Evolutionary conservation across 2,329 filamentous ascomycete species (phyloP).

Genomic region (Parastagonospora nodorum): DNA sequence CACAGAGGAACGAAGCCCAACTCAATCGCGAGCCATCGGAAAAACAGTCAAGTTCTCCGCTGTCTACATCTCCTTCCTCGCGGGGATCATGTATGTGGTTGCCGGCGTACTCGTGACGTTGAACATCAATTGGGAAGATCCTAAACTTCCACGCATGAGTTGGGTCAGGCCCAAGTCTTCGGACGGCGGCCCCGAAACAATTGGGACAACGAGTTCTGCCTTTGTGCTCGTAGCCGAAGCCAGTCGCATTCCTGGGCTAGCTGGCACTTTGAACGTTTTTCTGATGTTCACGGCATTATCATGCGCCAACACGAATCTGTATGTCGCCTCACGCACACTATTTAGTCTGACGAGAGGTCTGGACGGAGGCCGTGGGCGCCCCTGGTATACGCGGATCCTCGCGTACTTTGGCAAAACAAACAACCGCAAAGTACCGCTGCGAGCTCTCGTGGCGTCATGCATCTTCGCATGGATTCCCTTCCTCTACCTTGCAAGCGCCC

Average conservation of each 20-base stretch:
- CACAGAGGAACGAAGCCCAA: not conserved
- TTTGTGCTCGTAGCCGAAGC: constrained; percentile 32
- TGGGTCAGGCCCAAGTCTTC: constrained; percentile 1
- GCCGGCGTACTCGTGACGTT: constrained; percentile 10
- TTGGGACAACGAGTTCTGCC: constrained; percentile 17
- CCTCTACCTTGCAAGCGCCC: constrained; percentile 36
- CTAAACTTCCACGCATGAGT: constrained; percentile 7
- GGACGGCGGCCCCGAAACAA: too few species aligned
- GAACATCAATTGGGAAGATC: constrained; percentile 10
- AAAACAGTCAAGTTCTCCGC: constrained; percentile 12
- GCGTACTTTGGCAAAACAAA: constrained; percentile 42
- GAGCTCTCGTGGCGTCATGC: constrained; percentile 47
- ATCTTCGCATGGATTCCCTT: constrained; percentile 53
- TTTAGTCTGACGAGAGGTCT: constrained; percentile 40
- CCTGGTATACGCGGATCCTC: constrained; percentile 28
- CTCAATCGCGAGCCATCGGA: not conserved
- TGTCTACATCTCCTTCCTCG: constrained; percentile 10
- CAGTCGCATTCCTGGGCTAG: constrained; percentile 17
- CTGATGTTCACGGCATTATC: constrained; percentile 41
- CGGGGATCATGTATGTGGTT: constrained; percentile 7
- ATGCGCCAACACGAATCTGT: constrained; percentile 44
- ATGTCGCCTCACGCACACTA: constrained; percentile 42
- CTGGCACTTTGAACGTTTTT: constrained; percentile 39
- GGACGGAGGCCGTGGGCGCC: constrained; percentile 23
- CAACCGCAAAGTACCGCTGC: constrained; percentile 33